phyloP scores from a whole-genome alignment of 2,329 filamentous ascomycete genomes.

The Rhynchosporium agropyri region DNA sequence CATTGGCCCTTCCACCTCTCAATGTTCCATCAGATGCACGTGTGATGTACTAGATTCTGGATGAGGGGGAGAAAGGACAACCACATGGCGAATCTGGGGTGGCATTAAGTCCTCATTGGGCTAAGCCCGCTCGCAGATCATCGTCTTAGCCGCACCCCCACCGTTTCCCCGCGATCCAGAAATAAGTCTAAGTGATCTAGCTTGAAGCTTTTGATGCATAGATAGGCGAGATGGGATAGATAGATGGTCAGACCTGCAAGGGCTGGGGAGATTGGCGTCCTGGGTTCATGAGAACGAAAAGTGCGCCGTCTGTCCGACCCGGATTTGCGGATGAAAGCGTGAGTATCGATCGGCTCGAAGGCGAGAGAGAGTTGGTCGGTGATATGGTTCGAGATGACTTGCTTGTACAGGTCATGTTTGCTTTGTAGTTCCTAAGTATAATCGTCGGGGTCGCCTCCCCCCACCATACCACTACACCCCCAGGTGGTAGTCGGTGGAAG shows the following conservation, averaged over 20 bases:
- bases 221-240: too few relatives aligned
- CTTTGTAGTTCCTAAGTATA: too few relatives aligned
- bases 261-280: not conserved
- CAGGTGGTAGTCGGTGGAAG: too few relatives aligned
- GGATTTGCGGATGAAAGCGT: slow-evolving; percentile 10
- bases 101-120: slow-evolving; percentile 1
- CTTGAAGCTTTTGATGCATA: not conserved
- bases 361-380: not conserved
- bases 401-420: too few relatives aligned
- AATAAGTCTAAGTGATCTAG: slow-evolving; percentile 9
- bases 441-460: too few relatives aligned
- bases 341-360: not conserved
- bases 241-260: not conserved
- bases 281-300: not conserved
- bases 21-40: not conserved
- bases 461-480: too few relatives aligned
- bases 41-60: not conserved
- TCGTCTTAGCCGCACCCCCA: not conserved
- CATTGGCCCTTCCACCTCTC: not conserved
- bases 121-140: slow-evolving; percentile 5
- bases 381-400: not conserved
- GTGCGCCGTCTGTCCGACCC: slow-evolving; percentile 16
- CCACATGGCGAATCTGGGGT: slow-evolving; percentile 5
- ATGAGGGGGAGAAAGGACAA: not conserved
- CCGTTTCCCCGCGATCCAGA: slow-evolving; percentile 16